phyloP scores from a whole-genome alignment of 768 basidiomycete species.

The Kwoniella sp. region DNA sequence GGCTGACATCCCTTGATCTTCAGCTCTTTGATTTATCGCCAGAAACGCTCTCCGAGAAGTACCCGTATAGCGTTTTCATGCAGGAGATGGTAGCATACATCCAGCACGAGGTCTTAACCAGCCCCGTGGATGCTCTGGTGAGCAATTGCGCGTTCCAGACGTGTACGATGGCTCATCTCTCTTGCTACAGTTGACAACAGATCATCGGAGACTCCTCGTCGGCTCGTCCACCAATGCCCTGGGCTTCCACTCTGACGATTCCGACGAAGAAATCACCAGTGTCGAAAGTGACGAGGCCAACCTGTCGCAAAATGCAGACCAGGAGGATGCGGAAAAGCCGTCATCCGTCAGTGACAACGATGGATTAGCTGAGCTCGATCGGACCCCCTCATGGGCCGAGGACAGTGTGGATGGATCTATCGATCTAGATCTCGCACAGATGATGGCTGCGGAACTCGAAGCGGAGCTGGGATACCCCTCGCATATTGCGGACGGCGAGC shows the following conservation, averaged over 20 bases:
- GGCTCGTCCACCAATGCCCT: neutral
- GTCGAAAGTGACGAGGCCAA: neutral
- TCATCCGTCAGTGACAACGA: too few species aligned
- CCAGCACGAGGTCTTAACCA: slow-evolving; percentile 12
- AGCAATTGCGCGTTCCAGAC: neutral
- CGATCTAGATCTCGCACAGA: neutral
- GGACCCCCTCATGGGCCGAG: neutral
- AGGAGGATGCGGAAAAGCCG: too few species aligned
- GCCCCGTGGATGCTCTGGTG: slow-evolving; percentile 3
- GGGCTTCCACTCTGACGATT: neutral
- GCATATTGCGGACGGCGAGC: too few species aligned
- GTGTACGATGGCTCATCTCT: neutral
- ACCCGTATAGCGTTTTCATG: slow-evolving; percentile 17
- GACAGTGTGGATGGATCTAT: neutral
- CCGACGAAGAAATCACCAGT: neutral
- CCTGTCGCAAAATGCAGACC: neutral
- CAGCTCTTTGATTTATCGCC: too few species aligned
- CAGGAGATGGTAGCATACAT: slow-evolving; percentile 23
- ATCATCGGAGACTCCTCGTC: neutral
- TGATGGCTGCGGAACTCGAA: neutral
- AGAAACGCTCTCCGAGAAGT: too few species aligned
- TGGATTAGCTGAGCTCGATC: neutral
- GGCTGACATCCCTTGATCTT: slow-evolving; percentile 1
- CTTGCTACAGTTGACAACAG: neutral
- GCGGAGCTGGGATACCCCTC: too few species aligned